A percentile compares a stretch with the other conserved stretches of the same genome.
Conservation (phyloP, 768 basidiomycete species). For the Botryobasidium botryosum region DNA sequence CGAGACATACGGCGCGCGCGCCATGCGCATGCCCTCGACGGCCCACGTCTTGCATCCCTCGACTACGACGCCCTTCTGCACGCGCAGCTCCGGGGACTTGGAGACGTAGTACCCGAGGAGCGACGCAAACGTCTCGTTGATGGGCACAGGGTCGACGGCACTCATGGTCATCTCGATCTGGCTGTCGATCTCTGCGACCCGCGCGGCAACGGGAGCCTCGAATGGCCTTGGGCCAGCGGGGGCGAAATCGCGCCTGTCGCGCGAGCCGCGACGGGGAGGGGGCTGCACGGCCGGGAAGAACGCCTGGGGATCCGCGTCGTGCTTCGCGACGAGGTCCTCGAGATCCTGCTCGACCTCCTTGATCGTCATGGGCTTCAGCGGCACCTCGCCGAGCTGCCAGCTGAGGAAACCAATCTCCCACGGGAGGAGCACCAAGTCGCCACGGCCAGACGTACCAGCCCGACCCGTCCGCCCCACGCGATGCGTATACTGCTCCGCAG, state of each 20-base stretch:
- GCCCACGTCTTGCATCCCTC: constrained; percentile 49
- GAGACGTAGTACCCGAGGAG: constrained; percentile 57
- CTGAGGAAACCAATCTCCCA: constrained; percentile 60
- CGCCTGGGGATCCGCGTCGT: constrained; percentile 28
- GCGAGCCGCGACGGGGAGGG: constrained; percentile 11
- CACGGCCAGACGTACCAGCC: constrained; percentile 40
- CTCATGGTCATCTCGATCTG: constrained; percentile 10
- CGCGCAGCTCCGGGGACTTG: constrained; percentile 31
- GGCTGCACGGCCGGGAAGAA: constrained; percentile 19
- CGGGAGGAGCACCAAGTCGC: constrained; percentile 63
- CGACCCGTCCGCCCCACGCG: constrained; percentile 77
- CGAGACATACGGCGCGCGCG: constrained; percentile 34
- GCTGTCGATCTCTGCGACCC: constrained; percentile 11
- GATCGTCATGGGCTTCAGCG: constrained; percentile 42
- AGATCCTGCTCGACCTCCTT: constrained; percentile 32
- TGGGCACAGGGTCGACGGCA: constrained; percentile 27
- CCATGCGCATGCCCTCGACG: constrained; percentile 34
- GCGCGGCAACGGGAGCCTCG: constrained; percentile 7
- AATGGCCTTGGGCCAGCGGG: too few species aligned
- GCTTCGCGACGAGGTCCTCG: constrained; percentile 27
- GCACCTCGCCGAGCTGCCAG: constrained; percentile 44
- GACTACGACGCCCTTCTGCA: constrained; percentile 28
- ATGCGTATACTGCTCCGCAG: constrained; percentile 61
- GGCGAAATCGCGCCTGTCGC: too few species aligned
- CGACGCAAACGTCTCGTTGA: constrained; percentile 46